Percentiles rank a stretch among this genome's conserved stretches.
phyloP scores from a whole-genome alignment of 2,329 filamentous ascomycete species.

The Microdochium nivale region DNA sequence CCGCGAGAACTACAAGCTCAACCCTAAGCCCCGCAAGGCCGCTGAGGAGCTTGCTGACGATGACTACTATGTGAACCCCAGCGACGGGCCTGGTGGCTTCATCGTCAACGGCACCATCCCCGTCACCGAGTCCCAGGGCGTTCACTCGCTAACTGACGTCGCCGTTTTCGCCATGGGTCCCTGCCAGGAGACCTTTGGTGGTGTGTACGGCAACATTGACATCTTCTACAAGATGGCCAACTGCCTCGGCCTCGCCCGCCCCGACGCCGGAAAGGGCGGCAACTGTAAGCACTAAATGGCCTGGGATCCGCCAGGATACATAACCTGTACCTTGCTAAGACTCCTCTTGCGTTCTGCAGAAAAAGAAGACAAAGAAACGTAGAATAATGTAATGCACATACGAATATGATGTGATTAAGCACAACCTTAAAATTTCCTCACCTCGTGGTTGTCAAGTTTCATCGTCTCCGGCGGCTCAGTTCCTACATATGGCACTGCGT shows the following conservation, averaged over 20 bases:
- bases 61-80: slow-evolving; percentile 59
- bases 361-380: background rate
- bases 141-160: slow-evolving; percentile 71
- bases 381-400: background rate
- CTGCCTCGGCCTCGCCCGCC: slow-evolving; percentile 49
- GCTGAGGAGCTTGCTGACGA: slow-evolving; percentile 42
- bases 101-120: slow-evolving; percentile 69
- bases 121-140: slow-evolving; percentile 54
- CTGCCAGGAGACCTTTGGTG: slow-evolving; percentile 68
- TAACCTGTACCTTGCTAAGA: background rate
- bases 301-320: no score
- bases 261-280: slow-evolving; percentile 6
- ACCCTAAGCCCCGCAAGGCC: slow-evolving; percentile 53
- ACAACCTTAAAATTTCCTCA: no score
- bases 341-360: background rate
- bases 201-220: slow-evolving; percentile 62
- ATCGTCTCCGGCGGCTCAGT: background rate
- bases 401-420: background rate
- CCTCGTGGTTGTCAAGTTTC: no score
- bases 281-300: background rate
- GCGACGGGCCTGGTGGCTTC: slow-evolving; percentile 55
- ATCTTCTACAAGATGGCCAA: slow-evolving; percentile 67
- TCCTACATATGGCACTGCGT: no score
- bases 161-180: slow-evolving; percentile 72
- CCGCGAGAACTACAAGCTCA: slow-evolving; percentile 68